These are phyloP conservation scores for Candida labiduridarum DNA, from an alignment of 1,139 yeast species.

Conservation along the genomic window DNA sequence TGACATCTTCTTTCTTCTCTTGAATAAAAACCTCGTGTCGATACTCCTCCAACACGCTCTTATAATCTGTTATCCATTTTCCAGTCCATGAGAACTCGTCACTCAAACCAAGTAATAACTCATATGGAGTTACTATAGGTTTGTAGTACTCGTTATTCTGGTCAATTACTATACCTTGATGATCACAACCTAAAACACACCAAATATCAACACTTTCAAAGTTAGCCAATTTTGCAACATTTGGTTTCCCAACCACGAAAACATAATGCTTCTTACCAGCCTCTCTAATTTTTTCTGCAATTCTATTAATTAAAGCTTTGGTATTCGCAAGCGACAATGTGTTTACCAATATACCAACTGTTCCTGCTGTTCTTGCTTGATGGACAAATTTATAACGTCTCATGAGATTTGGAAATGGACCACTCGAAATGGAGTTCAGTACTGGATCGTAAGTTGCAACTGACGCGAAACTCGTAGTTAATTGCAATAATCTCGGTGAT, in stretches of 20 bases:
- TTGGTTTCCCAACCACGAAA: constrained; percentile 98
- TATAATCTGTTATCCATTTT: constrained; percentile 85
- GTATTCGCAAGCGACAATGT: constrained; percentile 82
- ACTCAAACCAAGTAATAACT: constrained; percentile 74
- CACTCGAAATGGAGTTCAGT: constrained; percentile 32
- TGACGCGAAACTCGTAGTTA: constrained; percentile 67
- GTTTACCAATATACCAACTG: constrained; percentile 87
- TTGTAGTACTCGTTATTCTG: constrained; percentile 77
- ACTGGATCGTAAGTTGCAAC: constrained; percentile 53
- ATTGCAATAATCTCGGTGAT: constrained; percentile 73
- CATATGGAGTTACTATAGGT: constrained; percentile 94
- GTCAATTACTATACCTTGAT: constrained; percentile 87
- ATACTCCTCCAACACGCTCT: constrained; percentile 44
- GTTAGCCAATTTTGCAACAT: constrained; percentile 94
- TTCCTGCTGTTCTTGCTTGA: constrained; percentile 86
- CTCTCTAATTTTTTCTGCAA: constrained; percentile 59
- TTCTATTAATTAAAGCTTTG: constrained; percentile 58
- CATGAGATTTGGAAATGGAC: constrained; percentile 79
- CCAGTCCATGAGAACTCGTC: constrained; percentile 88
- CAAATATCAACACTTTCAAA: constrained; percentile 90
- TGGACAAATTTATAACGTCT: constrained; percentile 85
- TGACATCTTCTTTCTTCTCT: constrained; percentile 19
- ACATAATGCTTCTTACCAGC: constrained; percentile 91
- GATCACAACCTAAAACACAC: constrained; percentile 94
- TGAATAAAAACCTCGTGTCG: constrained; percentile 24